Evolutionary conservation across 78 protist species (phyloP).

Genomic region (Chrysochromulina tobinii): DNA sequence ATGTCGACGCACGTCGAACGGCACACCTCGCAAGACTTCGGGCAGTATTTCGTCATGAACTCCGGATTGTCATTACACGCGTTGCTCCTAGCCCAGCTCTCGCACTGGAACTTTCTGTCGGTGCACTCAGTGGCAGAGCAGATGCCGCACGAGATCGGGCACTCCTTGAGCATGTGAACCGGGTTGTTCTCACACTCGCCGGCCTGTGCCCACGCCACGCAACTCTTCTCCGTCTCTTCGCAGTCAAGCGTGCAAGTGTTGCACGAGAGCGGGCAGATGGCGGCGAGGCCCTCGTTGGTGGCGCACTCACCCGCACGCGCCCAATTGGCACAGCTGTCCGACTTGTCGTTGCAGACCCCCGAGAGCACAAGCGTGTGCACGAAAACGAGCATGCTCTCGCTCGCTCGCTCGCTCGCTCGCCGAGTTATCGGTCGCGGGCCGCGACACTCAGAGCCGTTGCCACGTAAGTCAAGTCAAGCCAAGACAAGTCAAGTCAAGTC

Average conservation of each 20-base stretch:
- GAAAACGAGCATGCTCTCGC: no score
- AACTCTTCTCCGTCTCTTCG: not conserved
- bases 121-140: not conserved
- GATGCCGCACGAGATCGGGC: conserved; percentile 17
- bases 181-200: conserved; percentile 1
- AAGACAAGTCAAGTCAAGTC: no score
- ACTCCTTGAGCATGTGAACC: not conserved
- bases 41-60: conserved; percentile 8
- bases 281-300: no score
- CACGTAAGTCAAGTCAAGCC: no score
- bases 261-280: not conserved
- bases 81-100: not conserved
- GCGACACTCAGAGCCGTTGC: no score
- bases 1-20: not conserved
- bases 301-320: no score
- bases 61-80: not conserved
- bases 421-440: no score
- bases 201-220: not conserved
- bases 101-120: not conserved
- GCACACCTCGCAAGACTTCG: not conserved
- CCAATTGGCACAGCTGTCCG: no score
- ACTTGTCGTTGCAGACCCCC: no score
- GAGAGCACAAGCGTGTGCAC: no score
- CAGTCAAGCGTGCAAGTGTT: not conserved
- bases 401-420: no score